Conservation (phyloP, 192 early-diverging fungal genomes). For the Mortierella antarctica region DNA sequence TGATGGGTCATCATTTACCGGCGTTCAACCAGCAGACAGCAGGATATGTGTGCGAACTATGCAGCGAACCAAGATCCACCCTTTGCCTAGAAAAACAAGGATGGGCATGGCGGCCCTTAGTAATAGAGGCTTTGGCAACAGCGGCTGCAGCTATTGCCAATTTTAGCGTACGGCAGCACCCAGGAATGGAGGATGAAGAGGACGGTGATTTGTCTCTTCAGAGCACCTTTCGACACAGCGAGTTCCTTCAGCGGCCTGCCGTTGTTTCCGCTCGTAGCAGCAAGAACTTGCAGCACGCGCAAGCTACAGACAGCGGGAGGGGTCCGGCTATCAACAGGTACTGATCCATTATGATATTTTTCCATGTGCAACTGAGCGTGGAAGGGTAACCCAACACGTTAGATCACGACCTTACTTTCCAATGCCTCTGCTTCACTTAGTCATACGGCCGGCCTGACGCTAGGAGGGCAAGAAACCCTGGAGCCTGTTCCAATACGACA, state of each 20-base stretch:
- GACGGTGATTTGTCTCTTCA: background rate
- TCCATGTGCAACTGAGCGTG: too few relatives aligned
- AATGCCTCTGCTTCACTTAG: background rate
- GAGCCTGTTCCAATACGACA: slow-evolving; percentile 14
- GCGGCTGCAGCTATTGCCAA: slow-evolving; percentile 41
- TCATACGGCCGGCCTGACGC: background rate
- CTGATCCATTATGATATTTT: too few relatives aligned
- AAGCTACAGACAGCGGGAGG: too few relatives aligned
- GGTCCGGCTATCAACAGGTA: too few relatives aligned
- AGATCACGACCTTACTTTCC: too few relatives aligned
- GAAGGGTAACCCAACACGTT: too few relatives aligned
- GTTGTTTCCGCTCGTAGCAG: background rate
- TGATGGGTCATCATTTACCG: background rate
- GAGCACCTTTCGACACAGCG: slow-evolving; percentile 1
- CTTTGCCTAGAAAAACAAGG: slow-evolving; percentile 36
- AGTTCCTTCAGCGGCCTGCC: slow-evolving; percentile 11
- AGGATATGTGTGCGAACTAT: slow-evolving; percentile 1
- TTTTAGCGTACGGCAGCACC: background rate
- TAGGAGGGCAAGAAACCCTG: background rate
- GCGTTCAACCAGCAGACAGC: background rate
- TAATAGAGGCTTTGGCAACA: slow-evolving; percentile 37
- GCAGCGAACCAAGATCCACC: slow-evolving; percentile 20
- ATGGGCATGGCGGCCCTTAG: slow-evolving; percentile 19
- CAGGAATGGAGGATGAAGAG: background rate
- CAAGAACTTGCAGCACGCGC: background rate